phyloP scores from a whole-genome alignment of 169 alveolate species.

The Babesia bigemina region DNA sequence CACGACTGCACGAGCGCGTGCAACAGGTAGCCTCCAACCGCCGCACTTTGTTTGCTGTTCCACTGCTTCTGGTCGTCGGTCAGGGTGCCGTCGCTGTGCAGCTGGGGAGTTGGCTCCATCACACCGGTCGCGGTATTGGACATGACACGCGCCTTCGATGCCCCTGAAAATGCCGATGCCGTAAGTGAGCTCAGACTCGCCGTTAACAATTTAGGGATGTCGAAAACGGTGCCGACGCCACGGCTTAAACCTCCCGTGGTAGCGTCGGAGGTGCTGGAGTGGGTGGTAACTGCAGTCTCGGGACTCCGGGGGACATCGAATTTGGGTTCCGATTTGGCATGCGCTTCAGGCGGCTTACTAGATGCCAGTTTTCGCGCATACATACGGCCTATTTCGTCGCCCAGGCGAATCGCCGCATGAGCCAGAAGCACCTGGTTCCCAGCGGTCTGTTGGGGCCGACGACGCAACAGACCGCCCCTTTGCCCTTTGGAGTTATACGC shows the following conservation, averaged over 20 bases:
- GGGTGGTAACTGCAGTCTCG: neutral
- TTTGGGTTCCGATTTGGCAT: neutral
- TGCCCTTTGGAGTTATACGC: constrained; percentile 66
- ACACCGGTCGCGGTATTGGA: constrained; percentile 18
- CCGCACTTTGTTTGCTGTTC: constrained; percentile 74
- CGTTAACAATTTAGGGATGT: neutral
- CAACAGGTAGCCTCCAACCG: constrained; percentile 74
- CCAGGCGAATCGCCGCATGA: constrained; percentile 74
- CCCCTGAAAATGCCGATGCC: constrained; percentile 31
- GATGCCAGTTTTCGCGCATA: constrained; percentile 44
- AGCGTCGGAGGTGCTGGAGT: neutral
- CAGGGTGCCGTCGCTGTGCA: constrained; percentile 22
- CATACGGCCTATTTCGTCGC: constrained; percentile 74
- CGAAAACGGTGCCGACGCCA: neutral
- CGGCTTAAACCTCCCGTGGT: neutral
- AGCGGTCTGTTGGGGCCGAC: constrained; percentile 62
- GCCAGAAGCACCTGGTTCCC: constrained; percentile 75
- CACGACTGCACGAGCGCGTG: constrained; percentile 74
- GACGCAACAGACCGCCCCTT: constrained; percentile 59
- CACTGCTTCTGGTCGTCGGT: constrained; percentile 66
- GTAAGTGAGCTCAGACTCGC: constrained; percentile 1
- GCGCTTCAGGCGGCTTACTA: constrained; percentile 13
- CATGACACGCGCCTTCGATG: constrained; percentile 44
- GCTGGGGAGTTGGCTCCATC: constrained; percentile 38
- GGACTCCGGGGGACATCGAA: neutral